Evolutionary conservation across 1,139 yeast species (phyloP), one percentile per base, ranked within the genome.

Genomic region (Yamadazyma atmosphaerica): DNA sequence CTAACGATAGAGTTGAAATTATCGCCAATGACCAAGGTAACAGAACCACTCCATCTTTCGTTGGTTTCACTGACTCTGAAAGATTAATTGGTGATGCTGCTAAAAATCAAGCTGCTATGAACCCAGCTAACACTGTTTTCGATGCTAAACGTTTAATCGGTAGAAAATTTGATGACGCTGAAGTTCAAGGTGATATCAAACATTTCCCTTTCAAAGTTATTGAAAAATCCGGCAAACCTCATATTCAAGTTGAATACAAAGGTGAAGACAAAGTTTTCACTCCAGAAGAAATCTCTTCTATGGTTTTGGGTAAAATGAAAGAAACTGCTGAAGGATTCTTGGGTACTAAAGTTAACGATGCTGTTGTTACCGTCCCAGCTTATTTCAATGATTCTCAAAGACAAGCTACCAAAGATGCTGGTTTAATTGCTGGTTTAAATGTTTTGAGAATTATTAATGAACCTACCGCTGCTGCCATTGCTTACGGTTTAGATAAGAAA

Each of bases 1-100:
- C 79, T 77, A 86, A 81, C 78, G 89, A 85, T 52, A 52, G 63
- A 57, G 64, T 83, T 58, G 97, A 88, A 74, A 89, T 89, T 71
- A 88, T 89, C 74, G 96, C 96, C 73, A 89, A 89, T 80, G 97
- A 89, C 75, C 96, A 89, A 81, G 97, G 97, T 84, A 88, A 88
- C 90, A 87, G 97, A 80, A 94, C 87, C 65, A 89, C 97, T 61
- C 97, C 97, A 66, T 89, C 96, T 53, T 89, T 87, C 80, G 96
- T 89, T 68, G 97, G 96, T 58, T 89, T 89, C 87, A 87, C 95
- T 63, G 84, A 86, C 67, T 90, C 86, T 77, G 97, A 89, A 81
- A 86, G 98, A 82, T 83, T 90, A 67, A 88, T 90, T 64, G 98
- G 98, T 81, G 97, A 90, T 75, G 96, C 96, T 65, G 97, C 97